Conservation (phyloP, 441 rosid species). For the Populus hybrid region DNA sequence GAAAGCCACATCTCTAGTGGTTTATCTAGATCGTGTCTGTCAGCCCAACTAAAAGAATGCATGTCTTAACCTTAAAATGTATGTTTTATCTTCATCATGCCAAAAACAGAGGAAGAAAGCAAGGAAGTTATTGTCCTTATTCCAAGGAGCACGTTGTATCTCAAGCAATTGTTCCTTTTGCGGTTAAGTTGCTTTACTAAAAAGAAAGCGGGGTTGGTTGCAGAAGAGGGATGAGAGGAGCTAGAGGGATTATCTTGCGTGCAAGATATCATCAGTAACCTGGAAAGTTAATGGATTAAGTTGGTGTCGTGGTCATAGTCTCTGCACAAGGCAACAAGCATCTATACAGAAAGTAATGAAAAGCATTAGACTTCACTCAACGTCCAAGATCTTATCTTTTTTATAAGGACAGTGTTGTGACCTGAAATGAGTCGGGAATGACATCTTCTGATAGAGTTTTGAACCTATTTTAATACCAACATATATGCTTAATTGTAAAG, state of each 20-base stretch:
- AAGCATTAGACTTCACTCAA: slow-evolving; percentile 16
- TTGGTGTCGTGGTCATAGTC: not conserved
- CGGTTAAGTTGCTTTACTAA: not conserved
- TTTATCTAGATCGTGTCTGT: not conserved
- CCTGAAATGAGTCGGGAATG: not conserved
- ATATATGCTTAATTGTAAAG: slow-evolving; percentile 1
- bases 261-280: slow-evolving; percentile 7
- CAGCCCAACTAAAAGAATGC: not conserved
- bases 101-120: not conserved
- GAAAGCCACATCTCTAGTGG: not conserved
- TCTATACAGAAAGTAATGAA: not conserved
- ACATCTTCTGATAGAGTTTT: not conserved
- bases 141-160: not conserved
- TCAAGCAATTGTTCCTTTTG: not conserved
- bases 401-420: not conserved
- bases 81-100: not conserved
- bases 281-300: not conserved
- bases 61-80: not conserved
- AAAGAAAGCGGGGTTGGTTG: not conserved
- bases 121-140: not conserved
- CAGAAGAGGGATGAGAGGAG: not conserved
- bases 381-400: not conserved
- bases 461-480: not conserved
- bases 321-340: too few relatives aligned
- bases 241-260: slow-evolving; percentile 10